A percentile compares a stretch with the other conserved stretches of the same genome.
phyloP scores from a whole-genome alignment of 2,329 filamentous ascomycete species.

The Exophiala sp. region DNA sequence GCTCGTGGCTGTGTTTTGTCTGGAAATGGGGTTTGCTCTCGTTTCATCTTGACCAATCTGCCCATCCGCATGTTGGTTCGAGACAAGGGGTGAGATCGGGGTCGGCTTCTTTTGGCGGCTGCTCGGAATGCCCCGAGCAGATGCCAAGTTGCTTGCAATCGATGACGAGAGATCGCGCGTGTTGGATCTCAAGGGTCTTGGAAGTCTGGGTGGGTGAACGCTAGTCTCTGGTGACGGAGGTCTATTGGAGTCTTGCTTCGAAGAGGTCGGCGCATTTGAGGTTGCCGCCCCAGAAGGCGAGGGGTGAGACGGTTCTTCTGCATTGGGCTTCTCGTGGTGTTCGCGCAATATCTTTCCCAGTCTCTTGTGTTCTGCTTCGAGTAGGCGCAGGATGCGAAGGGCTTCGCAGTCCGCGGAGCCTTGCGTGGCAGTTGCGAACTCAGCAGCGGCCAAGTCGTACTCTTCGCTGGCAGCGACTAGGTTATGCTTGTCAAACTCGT shows the following conservation, averaged over 20 bases:
- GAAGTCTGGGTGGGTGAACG: conserved; percentile 39
- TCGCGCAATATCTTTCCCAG: conserved; percentile 78
- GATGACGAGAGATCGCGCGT: conserved; percentile 72
- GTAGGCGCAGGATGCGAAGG: conserved; percentile 74
- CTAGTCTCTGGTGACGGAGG: conserved; percentile 33
- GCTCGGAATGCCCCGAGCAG: conserved; percentile 71
- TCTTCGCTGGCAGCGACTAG: conserved; percentile 81
- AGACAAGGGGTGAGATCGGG: conserved; percentile 64
- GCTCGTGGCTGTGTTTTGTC: conserved; percentile 4
- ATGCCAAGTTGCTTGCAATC: conserved; percentile 83
- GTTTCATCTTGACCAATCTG: conserved; percentile 54
- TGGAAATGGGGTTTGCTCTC: conserved; percentile 5
- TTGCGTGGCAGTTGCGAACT: conserved; percentile 80
- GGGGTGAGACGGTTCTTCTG: neutral
- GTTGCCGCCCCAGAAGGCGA: neutral
- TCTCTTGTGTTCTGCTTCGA: conserved; percentile 82
- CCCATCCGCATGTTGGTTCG: conserved; percentile 69
- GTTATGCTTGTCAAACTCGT: conserved; percentile 64
- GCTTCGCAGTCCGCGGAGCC: conserved; percentile 70
- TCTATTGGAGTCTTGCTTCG: conserved; percentile 26
- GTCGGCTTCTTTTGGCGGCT: neutral
- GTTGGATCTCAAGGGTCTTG: conserved; percentile 43
- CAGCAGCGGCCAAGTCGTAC: conserved; percentile 80
- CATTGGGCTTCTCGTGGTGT: conserved; percentile 55
- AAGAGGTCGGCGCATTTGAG: neutral